These are phyloP conservation scores for Podila verticillata DNA, from an alignment of 192 early-diverging fungal genomes.

Conservation along the genomic window DNA sequence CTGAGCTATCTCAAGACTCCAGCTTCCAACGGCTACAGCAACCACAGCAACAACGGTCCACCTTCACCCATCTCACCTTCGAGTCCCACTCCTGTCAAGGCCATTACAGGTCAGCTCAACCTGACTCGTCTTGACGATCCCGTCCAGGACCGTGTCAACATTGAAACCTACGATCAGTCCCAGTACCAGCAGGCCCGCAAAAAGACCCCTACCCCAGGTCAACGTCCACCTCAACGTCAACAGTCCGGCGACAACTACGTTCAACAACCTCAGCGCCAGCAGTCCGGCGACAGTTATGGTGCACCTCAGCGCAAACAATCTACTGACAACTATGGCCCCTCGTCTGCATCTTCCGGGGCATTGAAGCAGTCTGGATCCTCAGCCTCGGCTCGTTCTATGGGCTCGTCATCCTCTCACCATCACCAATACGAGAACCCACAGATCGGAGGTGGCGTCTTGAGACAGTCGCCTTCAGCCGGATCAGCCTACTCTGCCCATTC, in stretches of 20 bases:
- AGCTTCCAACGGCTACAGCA: not conserved
- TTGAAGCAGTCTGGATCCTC: slow-evolving; percentile 34
- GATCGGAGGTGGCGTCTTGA: slow-evolving; percentile 8
- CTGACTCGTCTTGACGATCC: not conserved
- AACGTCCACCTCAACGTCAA: not conserved
- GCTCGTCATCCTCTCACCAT: not conserved
- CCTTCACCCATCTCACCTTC: slow-evolving; percentile 27
- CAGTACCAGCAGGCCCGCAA: slow-evolving; percentile 24
- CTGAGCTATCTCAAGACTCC: not conserved
- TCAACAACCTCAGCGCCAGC: slow-evolving; percentile 11
- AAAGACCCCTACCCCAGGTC: not conserved
- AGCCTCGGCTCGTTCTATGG: slow-evolving; percentile 22
- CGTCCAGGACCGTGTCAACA: not conserved
- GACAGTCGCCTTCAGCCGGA: slow-evolving; percentile 32
- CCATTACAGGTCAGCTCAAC: not conserved
- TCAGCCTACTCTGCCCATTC: slow-evolving; percentile 21
- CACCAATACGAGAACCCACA: not conserved
- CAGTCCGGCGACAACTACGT: not conserved
- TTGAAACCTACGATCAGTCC: slow-evolving; percentile 1
- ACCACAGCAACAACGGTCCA: not conserved
- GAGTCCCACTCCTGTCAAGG: not conserved
- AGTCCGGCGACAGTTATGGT: not conserved
- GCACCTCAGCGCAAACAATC: not conserved
- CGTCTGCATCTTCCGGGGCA: not conserved
- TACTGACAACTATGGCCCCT: not conserved